phyloP scores from a whole-genome alignment of 23 red algal genomes.

The Agarophyton chilense region DNA sequence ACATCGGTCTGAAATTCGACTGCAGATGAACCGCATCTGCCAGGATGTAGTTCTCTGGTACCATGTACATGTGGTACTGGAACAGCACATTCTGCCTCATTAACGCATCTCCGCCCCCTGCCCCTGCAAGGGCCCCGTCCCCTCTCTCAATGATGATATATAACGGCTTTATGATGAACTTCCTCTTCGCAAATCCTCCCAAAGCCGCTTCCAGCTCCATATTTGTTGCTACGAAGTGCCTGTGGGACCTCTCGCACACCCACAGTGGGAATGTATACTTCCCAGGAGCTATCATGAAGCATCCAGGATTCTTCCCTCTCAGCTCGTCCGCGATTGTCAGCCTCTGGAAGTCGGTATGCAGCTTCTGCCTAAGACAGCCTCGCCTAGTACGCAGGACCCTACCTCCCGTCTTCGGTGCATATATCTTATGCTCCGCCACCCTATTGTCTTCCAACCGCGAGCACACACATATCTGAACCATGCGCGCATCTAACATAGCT shows the following conservation, averaged over 20 bases:
- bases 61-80: no score
- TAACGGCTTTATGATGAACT: no score
- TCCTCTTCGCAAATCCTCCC: no score
- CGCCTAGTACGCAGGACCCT: not conserved
- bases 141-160: no score
- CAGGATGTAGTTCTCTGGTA: no score
- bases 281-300: conserved; percentile 6
- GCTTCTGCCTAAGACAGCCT: not conserved
- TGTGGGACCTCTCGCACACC: conserved; percentile 23
- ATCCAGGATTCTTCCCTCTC: not conserved
- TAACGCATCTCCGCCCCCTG: no score
- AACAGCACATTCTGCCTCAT: no score
- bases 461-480: not conserved
- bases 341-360: not conserved
- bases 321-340: not conserved
- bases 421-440: not conserved
- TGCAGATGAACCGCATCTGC: no score
- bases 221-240: no score
- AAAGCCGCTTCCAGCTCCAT: no score
- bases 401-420: not conserved
- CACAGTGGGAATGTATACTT: not conserved
- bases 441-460: not conserved
- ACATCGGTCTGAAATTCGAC: no score
- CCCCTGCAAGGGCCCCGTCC: no score
- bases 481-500: not conserved